These are phyloP conservation scores for Knoxdaviesia proteae DNA, from an alignment of 2,329 filamentous ascomycete genomes.

Conservation along the genomic window DNA sequence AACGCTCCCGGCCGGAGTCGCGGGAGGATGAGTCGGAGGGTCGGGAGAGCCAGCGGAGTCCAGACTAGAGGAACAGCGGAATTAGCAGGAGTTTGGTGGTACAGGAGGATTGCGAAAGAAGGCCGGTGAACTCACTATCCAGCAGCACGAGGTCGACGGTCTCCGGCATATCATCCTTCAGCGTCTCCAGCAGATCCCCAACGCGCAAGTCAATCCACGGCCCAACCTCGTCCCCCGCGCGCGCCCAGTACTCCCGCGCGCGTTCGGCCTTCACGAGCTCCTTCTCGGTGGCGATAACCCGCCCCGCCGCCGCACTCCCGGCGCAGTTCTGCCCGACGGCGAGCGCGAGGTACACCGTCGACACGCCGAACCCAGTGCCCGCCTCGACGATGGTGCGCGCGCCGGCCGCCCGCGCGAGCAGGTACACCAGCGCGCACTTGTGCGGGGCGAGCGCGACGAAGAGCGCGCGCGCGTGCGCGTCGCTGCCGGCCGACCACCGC, in stretches of 20 bases:
- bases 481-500: constrained; percentile 8
- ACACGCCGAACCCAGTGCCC: constrained; percentile 40
- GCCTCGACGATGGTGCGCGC: constrained; percentile 35
- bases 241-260: constrained; percentile 31
- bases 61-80: constrained; percentile 20
- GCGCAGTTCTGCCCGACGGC: constrained; percentile 26
- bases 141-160: constrained; percentile 35
- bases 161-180: constrained; percentile 20
- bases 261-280: constrained; percentile 28
- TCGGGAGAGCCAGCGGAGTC: constrained; percentile 30
- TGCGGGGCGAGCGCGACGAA: constrained; percentile 38
- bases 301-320: not conserved
- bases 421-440: constrained; percentile 35
- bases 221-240: constrained; percentile 25
- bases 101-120: not conserved
- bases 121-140: constrained; percentile 28
- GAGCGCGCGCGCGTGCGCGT: constrained; percentile 27
- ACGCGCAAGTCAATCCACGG: constrained; percentile 32
- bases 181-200: constrained; percentile 34
- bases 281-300: constrained; percentile 39
- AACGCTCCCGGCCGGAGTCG: constrained; percentile 23
- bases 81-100: not conserved
- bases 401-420: constrained; percentile 23
- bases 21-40: constrained; percentile 23
- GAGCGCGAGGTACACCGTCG: constrained; percentile 39